Percentiles rank a stretch among this genome's conserved stretches.
These are phyloP conservation scores for Fusarium goolgardi DNA, from an alignment of 2,329 filamentous ascomycete genomes.

Conservation along the genomic window DNA sequence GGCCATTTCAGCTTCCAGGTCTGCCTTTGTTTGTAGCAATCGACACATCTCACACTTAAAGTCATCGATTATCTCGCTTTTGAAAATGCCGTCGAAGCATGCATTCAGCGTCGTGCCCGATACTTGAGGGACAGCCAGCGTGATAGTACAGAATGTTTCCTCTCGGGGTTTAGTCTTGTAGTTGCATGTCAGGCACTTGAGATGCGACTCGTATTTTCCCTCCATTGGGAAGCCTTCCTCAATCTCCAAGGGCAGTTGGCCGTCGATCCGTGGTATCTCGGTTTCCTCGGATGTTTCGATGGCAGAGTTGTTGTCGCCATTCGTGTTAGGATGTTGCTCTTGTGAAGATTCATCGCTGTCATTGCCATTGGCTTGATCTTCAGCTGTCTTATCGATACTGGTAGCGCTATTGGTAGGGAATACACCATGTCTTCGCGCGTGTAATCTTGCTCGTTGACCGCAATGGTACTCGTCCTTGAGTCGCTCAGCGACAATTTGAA, in stretches of 20 bases:
- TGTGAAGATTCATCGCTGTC: constrained; percentile 14
- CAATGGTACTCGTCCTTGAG: constrained; percentile 95
- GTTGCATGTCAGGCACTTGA: constrained; percentile 89
- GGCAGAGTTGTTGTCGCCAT: constrained; percentile 34
- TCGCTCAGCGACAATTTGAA: constrained; percentile 92
- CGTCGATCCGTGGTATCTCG: constrained; percentile 37
- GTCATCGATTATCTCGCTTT: constrained; percentile 95
- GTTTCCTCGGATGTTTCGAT: constrained; percentile 42
- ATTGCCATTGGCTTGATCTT: constrained; percentile 39
- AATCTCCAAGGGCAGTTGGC: constrained; percentile 53
- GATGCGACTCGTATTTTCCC: constrained; percentile 91
- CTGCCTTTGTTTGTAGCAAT: constrained; percentile 79
- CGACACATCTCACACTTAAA: constrained; percentile 96
- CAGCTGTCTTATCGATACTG: constrained; percentile 33
- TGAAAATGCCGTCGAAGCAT: constrained; percentile 94
- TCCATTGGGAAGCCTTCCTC: constrained; percentile 90
- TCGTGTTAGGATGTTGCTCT: constrained; percentile 26
- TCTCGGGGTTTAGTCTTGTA: constrained; percentile 88
- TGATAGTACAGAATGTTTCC: constrained; percentile 91
- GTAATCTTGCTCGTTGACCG: constrained; percentile 76
- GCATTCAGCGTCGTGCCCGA: constrained; percentile 82
- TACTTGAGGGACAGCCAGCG: constrained; percentile 88
- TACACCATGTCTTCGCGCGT: constrained; percentile 57
- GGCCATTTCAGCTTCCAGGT: constrained; percentile 69
- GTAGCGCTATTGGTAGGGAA: constrained; percentile 22